These are phyloP conservation scores for Pterocarpus santalinus DNA, from an alignment of 306 rosid genomes.

Conservation along the genomic window DNA sequence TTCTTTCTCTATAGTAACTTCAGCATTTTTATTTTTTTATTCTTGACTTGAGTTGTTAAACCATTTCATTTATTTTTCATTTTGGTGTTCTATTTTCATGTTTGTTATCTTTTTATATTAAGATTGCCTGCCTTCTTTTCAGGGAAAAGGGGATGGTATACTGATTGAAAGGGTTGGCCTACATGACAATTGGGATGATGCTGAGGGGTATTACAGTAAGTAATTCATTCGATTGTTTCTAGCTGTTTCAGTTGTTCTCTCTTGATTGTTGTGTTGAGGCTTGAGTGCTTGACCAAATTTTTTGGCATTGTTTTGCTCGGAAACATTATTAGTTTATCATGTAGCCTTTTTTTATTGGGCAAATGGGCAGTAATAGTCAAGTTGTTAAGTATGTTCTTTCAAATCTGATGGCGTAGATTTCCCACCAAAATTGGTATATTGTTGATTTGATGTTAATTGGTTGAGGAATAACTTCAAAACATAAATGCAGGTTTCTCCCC, in stretches of 20 bases:
- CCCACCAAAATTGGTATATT: neutral
- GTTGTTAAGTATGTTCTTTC: neutral
- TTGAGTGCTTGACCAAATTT: neutral
- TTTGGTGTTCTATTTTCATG: slow-evolving; percentile 14
- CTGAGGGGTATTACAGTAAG: slow-evolving; percentile 98
- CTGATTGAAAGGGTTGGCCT: slow-evolving; percentile 84
- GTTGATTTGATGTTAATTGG: neutral
- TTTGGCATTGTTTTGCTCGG: slow-evolving; percentile 7
- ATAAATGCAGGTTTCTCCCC: neutral
- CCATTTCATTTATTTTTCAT: neutral
- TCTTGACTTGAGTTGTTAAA: neutral
- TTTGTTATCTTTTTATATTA: neutral
- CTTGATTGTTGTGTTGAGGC: slow-evolving; percentile 25
- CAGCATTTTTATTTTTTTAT: neutral
- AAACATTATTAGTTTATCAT: neutral
- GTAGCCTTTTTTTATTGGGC: neutral
- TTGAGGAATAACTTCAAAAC: slow-evolving; percentile 4
- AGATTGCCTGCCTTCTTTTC: slow-evolving; percentile 41
- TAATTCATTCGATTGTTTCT: slow-evolving; percentile 37
- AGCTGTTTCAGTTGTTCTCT: slow-evolving; percentile 5
- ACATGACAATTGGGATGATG: slow-evolving; percentile 98
- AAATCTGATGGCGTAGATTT: neutral
- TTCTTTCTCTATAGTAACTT: neutral
- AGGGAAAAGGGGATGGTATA: slow-evolving; percentile 86
- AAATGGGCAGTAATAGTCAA: slow-evolving; percentile 14